Conservation (phyloP, 139 green algal species). For the Nannochloris sp. region DNA sequence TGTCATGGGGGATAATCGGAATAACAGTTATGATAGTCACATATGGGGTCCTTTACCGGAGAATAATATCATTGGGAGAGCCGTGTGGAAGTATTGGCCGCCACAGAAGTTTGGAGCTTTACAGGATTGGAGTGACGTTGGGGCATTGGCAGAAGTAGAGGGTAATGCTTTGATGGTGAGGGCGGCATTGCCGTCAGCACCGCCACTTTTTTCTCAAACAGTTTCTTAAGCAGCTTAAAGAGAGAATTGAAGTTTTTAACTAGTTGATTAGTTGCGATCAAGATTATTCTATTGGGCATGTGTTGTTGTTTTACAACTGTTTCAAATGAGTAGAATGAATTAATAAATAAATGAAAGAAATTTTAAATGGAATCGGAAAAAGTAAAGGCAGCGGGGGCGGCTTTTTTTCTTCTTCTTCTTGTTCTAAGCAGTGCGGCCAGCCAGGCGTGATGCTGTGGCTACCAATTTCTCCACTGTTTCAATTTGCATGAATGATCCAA, state of each 20-base stretch:
- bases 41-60: constrained; percentile 89
- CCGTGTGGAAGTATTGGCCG: constrained; percentile 91
- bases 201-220: constrained; percentile 9
- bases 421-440: too few relatives aligned
- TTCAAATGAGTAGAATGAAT: background rate
- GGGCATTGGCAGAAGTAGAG: background rate
- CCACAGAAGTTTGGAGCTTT: constrained; percentile 57
- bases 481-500: background rate
- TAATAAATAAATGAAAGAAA: too few relatives aligned
- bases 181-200: constrained; percentile 10
- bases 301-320: background rate
- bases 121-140: constrained; percentile 43
- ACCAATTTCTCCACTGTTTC: too few relatives aligned
- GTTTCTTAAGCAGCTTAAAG: background rate
- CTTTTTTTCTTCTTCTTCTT: too few relatives aligned
- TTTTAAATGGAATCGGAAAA: too few relatives aligned
- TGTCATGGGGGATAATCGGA: constrained; percentile 98
- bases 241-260: background rate
- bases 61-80: constrained; percentile 81
- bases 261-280: background rate
- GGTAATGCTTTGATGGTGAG: too few relatives aligned
- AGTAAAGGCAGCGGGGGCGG: too few relatives aligned
- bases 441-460: too few relatives aligned
- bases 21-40: constrained; percentile 98
- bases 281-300: background rate